Conservation (phyloP, 2,329 filamentous ascomycete genomes). For the Colletotrichum australisinense region DNA sequence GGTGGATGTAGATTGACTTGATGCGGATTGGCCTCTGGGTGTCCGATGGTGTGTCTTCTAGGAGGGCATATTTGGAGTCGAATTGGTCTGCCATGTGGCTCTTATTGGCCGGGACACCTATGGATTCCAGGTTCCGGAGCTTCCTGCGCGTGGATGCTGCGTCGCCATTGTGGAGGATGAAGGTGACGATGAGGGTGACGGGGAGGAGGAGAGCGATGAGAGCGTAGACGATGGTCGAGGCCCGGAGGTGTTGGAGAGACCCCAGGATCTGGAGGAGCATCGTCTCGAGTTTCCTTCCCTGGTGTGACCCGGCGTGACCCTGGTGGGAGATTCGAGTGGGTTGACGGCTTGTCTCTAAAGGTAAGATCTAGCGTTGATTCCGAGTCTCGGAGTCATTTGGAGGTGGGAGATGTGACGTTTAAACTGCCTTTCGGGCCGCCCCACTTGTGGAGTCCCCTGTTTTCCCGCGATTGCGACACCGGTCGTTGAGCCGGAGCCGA, state of each 20-base stretch:
- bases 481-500: neutral
- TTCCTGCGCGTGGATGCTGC: neutral
- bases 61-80: conserved; percentile 31
- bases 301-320: too few relatives aligned
- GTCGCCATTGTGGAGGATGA: conserved; percentile 12
- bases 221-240: neutral
- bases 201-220: neutral
- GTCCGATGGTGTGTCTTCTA: neutral
- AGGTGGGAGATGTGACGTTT: neutral
- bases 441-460: neutral
- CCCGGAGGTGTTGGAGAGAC: neutral
- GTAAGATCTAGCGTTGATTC: neutral
- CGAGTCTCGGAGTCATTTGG: neutral
- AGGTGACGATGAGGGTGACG: neutral
- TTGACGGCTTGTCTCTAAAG: neutral
- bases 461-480: neutral
- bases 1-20: conserved; percentile 44
- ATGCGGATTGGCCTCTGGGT: conserved; percentile 33
- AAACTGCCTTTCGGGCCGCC: neutral
- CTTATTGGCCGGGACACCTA: conserved; percentile 39
- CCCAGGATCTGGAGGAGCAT: neutral
- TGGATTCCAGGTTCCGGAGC: conserved; percentile 12
- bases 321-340: neutral
- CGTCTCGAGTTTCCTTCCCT: neutral
- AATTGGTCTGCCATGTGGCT: conserved; percentile 43